A percentile compares a stretch with the other conserved stretches of the same genome.
Evolutionary conservation across 176 grass and related monocot species (phyloP).

Genomic region (Guadua angustifolia): DNA sequence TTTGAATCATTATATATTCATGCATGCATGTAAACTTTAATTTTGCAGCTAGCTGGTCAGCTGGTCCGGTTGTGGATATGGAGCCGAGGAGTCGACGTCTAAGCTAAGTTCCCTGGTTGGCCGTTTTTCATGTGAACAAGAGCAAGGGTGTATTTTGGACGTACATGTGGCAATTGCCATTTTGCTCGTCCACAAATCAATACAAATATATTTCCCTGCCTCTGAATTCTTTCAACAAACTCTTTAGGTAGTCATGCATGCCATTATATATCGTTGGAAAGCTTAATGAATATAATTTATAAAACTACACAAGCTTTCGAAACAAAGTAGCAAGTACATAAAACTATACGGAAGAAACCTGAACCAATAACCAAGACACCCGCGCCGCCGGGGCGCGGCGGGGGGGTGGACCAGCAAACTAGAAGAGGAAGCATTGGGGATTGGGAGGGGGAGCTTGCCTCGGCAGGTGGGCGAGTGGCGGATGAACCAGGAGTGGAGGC

Average conservation of each 20-base stretch:
- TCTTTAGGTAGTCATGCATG: slow-evolving; percentile 5
- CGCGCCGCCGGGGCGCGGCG: no score
- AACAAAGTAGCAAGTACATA: background rate
- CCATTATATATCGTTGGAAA: background rate
- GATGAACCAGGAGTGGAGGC: slow-evolving; percentile 97
- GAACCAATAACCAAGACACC: slow-evolving; percentile 22
- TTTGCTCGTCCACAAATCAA: slow-evolving; percentile 13
- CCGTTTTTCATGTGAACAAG: background rate
- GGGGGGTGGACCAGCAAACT: no score
- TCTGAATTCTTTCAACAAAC: background rate
- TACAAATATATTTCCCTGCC: background rate
- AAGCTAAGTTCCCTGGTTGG: slow-evolving; percentile 4
- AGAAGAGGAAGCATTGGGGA: background rate
- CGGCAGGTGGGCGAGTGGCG: slow-evolving; percentile 65
- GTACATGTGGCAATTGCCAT: background rate
- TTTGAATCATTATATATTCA: slow-evolving; percentile 28
- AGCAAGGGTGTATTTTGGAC: slow-evolving; percentile 14
- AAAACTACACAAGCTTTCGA: background rate
- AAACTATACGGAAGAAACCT: background rate
- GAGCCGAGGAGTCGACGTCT: background rate
- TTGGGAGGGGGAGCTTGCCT: slow-evolving; percentile 41
- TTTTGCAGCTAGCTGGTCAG: slow-evolving; percentile 35
- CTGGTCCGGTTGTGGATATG: background rate
- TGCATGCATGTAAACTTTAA: slow-evolving; percentile 30
- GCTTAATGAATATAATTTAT: background rate